Base-by-base conservation (phyloP, 441 rosid genomes). In the Adansonia rubrostipa region DNA sequence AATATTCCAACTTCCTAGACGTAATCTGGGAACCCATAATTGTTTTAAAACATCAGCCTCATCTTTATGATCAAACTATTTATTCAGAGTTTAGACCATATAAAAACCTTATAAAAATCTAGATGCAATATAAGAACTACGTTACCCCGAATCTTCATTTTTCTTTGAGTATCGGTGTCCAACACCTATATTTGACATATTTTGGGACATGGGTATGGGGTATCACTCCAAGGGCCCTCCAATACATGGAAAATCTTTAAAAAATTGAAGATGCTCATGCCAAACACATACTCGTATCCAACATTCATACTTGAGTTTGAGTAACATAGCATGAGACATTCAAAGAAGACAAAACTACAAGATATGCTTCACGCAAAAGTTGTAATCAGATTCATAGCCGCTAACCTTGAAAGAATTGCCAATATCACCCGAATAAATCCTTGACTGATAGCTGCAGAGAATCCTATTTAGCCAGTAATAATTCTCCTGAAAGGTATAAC, bases 381-480 rank as follows among this genome's bases (percentile, higher is more conserved):
- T 19, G 56, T 1, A 20, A 61, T 6, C 19, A 15, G 22, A 28
- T 28, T 28, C 33, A 28, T 28, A 50, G 48, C 24, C 84, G 20
- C 88, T 58, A 74, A 95, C 99, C 97, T 89, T 86, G 75, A 92
- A 93, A 48, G 98, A 87, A 69, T 86, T 72, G 60, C 95, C 95
- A 57, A 90, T 72, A 76, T 93, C 91, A 66, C 96, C 92, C 15
- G 90, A 76, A 69, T 95, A 95, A 33, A 91, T 87, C 86, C 98
- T 92, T 51, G 99, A 91, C 80, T 93, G 98, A 81, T 95, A 93
- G 79, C 97, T 90, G 57, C 90, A 88, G 69, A 95, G 80, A 79
- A 95, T 89, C 84, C 90, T 87, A 71, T 91, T 94, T 78, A 93
- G 84, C 98, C 98, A 93, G 84, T 90, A 88, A 80, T 88, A 87